A percentile compares a stretch with the other conserved stretches of the same genome.
Conservation (phyloP, 495 filamentous ascomycete genomes). For the Oleoguttula mirabilis region DNA sequence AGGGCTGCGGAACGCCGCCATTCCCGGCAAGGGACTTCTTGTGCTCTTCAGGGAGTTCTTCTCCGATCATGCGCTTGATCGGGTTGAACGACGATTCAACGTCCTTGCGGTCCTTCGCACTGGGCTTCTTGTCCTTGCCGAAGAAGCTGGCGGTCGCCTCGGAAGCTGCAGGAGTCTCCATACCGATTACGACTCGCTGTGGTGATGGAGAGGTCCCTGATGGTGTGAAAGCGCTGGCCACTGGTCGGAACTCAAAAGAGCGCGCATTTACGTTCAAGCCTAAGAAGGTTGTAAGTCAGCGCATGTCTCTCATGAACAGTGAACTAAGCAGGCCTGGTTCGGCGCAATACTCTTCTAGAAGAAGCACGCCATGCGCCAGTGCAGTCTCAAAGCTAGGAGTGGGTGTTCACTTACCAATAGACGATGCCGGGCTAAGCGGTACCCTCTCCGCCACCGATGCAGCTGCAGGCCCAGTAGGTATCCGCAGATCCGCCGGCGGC, state of each 20-base stretch:
- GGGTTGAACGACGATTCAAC: constrained; percentile 61
- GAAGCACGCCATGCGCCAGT: too few species aligned
- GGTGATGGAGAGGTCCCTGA: constrained; percentile 41
- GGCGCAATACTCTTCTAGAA: too few species aligned
- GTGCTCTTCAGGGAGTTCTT: constrained; percentile 39
- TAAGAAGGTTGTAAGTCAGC: too few species aligned
- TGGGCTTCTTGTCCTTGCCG: constrained; percentile 44
- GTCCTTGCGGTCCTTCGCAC: constrained; percentile 42
- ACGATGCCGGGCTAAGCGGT: constrained; percentile 18
- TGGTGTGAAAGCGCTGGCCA: constrained; percentile 68
- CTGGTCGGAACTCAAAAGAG: constrained; percentile 73
- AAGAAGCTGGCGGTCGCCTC: constrained; percentile 34
- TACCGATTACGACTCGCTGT: constrained; percentile 52
- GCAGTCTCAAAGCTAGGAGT: too few species aligned
- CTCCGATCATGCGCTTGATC: constrained; percentile 52
- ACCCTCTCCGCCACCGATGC: constrained; percentile 10
- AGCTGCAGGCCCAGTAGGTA: constrained; percentile 24
- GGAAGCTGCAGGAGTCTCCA: constrained; percentile 26
- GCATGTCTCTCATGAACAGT: too few species aligned
- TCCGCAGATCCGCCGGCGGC: constrained; percentile 4
- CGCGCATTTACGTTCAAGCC: constrained; percentile 46
- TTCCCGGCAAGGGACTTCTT: constrained; percentile 44
- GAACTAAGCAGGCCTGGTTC: too few species aligned
- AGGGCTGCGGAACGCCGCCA: constrained; percentile 64
- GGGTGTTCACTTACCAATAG: too few species aligned